These are phyloP conservation scores for Vaccinium vitisidaea DNA, from an alignment of 148 eudicot genomes.

Conservation along the genomic window DNA sequence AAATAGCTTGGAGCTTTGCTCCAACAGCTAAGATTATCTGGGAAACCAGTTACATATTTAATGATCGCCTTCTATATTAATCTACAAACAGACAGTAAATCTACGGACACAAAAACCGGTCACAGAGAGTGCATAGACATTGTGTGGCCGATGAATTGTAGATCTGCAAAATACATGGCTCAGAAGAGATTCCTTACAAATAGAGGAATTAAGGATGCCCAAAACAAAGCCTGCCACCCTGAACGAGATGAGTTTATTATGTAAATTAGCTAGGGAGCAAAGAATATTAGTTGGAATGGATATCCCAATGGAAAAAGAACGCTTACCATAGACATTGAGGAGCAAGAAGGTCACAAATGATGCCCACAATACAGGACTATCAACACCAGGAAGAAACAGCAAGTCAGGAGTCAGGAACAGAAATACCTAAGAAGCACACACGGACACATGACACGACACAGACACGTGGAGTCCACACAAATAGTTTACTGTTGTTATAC, in stretches of 20 bases:
- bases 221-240: conserved; percentile 77
- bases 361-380: conserved; percentile 83
- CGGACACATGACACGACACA: background rate
- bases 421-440: background rate
- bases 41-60: conserved; percentile 3
- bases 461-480: background rate
- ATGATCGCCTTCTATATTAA: background rate
- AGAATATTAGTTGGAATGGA: background rate
- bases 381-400: conserved; percentile 1
- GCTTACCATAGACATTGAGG: conserved; percentile 66
- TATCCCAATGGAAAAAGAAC: background rate
- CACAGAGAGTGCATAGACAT: background rate
- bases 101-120: background rate
- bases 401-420: background rate
- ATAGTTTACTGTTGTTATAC: background rate
- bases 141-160: background rate
- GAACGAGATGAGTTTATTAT: conserved; percentile 13
- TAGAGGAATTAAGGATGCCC: conserved; percentile 73
- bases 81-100: background rate
- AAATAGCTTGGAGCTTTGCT: conserved; percentile 83
- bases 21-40: conserved; percentile 89
- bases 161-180: background rate
- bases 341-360: conserved; percentile 83
- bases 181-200: conserved; percentile 47
- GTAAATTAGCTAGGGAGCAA: background rate